Evolutionary conservation across 768 basidiomycete species (phyloP).

Genomic region (Mycena kentingensis): DNA sequence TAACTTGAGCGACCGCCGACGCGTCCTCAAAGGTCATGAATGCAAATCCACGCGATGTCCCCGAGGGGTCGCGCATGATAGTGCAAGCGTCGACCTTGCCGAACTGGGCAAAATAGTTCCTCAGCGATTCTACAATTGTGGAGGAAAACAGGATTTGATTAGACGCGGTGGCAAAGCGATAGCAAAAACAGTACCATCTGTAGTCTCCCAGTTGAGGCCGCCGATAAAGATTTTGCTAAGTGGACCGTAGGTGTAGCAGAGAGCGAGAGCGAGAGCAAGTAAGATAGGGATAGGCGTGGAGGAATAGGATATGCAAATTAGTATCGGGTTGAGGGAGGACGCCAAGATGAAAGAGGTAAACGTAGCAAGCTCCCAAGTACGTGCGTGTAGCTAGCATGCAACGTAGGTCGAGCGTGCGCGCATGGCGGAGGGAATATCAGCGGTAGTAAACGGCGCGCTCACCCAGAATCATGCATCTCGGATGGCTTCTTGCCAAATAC

Average conservation of each 20-base stretch:
- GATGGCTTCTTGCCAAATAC: constrained; percentile 63
- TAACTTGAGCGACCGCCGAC: constrained; percentile 61
- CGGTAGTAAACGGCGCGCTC: constrained; percentile 41
- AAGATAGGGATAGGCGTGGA: constrained; percentile 13
- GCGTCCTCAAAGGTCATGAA: constrained; percentile 81
- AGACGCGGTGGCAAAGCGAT: constrained; percentile 35
- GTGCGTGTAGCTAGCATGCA: constrained; percentile 39
- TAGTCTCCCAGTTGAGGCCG: constrained; percentile 89
- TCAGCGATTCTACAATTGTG: constrained; percentile 51
- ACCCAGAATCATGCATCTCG: constrained; percentile 85
- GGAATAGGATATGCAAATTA: constrained; percentile 20
- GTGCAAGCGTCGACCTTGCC: constrained; percentile 83
- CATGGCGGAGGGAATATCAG: constrained; percentile 12
- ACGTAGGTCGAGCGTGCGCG: constrained; percentile 17
- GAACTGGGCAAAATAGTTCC: constrained; percentile 77
- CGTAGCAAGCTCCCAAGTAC: constrained; percentile 25
- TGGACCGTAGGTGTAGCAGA: constrained; percentile 24
- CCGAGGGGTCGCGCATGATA: constrained; percentile 79
- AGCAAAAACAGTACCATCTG: constrained; percentile 66
- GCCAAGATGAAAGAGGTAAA: constrained; percentile 33
- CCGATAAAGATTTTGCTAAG: constrained; percentile 90
- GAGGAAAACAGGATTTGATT: constrained; percentile 34
- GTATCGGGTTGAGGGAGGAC: constrained; percentile 19
- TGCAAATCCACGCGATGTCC: constrained; percentile 81
- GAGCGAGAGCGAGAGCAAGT: constrained; percentile 20